Conservation (phyloP, 2,329 filamentous ascomycete genomes). For the Chaetomiaceae sp. region DNA sequence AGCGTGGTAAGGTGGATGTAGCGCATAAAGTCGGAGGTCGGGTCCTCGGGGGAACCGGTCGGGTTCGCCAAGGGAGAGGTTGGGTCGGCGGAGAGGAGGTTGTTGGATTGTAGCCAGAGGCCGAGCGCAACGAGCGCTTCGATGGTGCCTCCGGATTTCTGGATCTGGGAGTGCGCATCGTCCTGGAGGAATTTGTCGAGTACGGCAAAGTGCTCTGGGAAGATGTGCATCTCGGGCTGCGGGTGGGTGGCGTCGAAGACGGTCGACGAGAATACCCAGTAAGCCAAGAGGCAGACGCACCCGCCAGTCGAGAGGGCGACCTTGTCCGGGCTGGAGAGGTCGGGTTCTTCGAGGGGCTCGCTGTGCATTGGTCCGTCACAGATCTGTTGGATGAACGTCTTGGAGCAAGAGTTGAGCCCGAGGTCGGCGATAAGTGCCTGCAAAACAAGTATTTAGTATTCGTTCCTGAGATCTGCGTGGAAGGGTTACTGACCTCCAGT, state of each 20-base stretch:
- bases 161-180: slow-evolving; percentile 47
- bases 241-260: slow-evolving; percentile 56
- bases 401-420: slow-evolving; percentile 46
- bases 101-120: slow-evolving; percentile 52
- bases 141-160: slow-evolving; percentile 48
- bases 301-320: slow-evolving; percentile 58
- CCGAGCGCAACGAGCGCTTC: slow-evolving; percentile 59
- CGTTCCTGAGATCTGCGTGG: background rate
- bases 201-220: slow-evolving; percentile 56
- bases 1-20: slow-evolving; percentile 59
- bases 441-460: background rate
- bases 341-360: slow-evolving; percentile 40
- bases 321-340: slow-evolving; percentile 37
- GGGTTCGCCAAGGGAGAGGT: slow-evolving; percentile 30
- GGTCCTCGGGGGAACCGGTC: slow-evolving; percentile 22
- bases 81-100: slow-evolving; percentile 37
- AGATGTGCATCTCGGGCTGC: slow-evolving; percentile 51
- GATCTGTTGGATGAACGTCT: slow-evolving; percentile 44
- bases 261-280: slow-evolving; percentile 59
- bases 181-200: slow-evolving; percentile 50
- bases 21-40: slow-evolving; percentile 49
- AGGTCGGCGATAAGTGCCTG: slow-evolving; percentile 62
- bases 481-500: slow-evolving; percentile 52
- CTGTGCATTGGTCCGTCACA: slow-evolving; percentile 39
- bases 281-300: slow-evolving; percentile 55